Evolutionary conservation across 2,329 filamentous ascomycete genomes (phyloP), one percentile per base, ranked within the genome.

Genomic region (Daldinia eschscholtzii): DNA sequence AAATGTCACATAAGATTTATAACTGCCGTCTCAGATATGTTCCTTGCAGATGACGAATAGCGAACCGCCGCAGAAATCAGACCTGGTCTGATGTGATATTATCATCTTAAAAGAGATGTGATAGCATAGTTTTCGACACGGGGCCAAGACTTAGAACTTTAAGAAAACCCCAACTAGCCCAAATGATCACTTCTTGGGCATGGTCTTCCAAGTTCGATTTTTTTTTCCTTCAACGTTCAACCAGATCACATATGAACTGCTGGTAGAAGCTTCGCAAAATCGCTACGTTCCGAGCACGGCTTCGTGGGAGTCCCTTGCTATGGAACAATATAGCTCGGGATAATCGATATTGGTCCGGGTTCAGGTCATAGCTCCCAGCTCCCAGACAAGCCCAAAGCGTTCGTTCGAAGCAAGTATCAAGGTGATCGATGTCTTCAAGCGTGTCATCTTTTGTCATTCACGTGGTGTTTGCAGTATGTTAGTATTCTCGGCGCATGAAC

Each of bases 21-120:
- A 62, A 58, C 48, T 57, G 4, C 13, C 35, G 44, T 66, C 53
- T 61, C 52, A 64, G 48, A 30, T 18, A 30, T 33, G 63, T 71
- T 60, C 61, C 63, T 33, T 67, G 55, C 26, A 57, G 48, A 69
- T 64, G 57, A 66, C 60, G 56, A 68, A 69, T 64, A 57, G 64
- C 57, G 59, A 68, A 64, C 67, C 52, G 53, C 41, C 26, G 35
- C 39, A 35, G 55, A 20, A 52, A 62, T 12, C 26, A 35, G 37
- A 44, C 48, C 50, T 68, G 44, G 62, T 57, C 42, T 64, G 18
- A 53, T 73, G 56, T 61, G 30, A 72, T 63, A 58, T 52, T 67
- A 65, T 72, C 69, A 72, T 72, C 65, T 73, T 64, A 35, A 60
- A 59, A 56, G 18, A 63, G 56, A 67, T 67, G 71, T 73, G 71